Evolutionary conservation across 495 filamentous ascomycete species (phyloP), one percentile per base, ranked within the genome.

Genomic region (Chaetomidium leptoderma): DNA sequence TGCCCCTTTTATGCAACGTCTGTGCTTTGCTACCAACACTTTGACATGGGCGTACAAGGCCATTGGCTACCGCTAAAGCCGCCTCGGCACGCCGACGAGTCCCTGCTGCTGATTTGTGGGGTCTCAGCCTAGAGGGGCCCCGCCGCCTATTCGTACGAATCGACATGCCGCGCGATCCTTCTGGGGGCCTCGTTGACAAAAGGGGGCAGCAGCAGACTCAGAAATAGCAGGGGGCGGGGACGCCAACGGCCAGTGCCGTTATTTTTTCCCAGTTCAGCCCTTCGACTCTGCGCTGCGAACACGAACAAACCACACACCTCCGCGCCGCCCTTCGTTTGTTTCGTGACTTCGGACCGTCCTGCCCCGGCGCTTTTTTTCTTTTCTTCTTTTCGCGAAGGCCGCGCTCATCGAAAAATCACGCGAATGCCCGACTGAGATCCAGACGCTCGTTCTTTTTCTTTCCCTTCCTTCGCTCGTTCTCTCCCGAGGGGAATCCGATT

Each of bases 31-130:
- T 11, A 33, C 6, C 32, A 6, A 6, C 6, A 33, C 6, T 11
- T 33, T 33, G 32, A 33, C 6, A 6, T 33, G 6, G 32, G 32
- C 32, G 32, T 6, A 33, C 6, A 33, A 11, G 11, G 32, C 32
- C 32, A 6, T n/a, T n/a, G n/a, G n/a, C n/a, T n/a, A n/a, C n/a
- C n/a, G n/a, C n/a, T n/a, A n/a, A 33, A n/a, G n/a, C n/a, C n/a
- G n/a, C 13, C 36, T 19, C 16, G 14, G n/a, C 21, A 10, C 40
- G 9, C 11, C 10, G 6, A 19, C 27, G 1, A 3, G 33, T 21
- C 45, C 33, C 16, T 37, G 33, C 23, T 52, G 35, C 49, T 52
- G 49, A 52, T 35, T 21, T 16, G 49, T 27, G 49, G 49, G 35
- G 49, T 40, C 21, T 40, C 35, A 52, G 49, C 49, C 49, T 39